These are phyloP conservation scores for Zostera marina DNA, from an alignment of 116 monocot genomes.

Conservation along the genomic window DNA sequence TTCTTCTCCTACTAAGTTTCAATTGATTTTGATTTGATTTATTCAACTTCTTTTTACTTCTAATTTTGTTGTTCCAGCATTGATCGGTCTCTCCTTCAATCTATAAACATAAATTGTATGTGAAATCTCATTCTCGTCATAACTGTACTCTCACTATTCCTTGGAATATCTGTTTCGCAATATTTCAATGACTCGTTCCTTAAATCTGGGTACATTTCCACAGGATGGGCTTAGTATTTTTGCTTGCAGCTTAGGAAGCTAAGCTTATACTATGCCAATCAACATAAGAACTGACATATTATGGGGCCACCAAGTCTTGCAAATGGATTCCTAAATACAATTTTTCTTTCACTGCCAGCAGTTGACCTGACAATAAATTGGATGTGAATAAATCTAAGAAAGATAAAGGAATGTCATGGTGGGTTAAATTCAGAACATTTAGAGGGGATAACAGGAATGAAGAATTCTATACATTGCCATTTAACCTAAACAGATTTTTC, in stretches of 20 bases:
- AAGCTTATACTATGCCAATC: neutral
- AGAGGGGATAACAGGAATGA: constrained; percentile 79
- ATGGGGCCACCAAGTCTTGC: constrained; percentile 9
- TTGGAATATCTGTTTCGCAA: constrained; percentile 83
- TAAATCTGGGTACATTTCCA: constrained; percentile 38
- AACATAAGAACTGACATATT: neutral
- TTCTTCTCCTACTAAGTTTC: neutral
- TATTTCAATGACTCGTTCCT: constrained; percentile 47
- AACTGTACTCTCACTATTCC: constrained; percentile 71
- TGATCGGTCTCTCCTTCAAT: constrained; percentile 80
- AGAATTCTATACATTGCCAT: constrained; percentile 68
- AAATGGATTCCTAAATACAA: constrained; percentile 68
- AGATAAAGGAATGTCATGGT: constrained; percentile 86
- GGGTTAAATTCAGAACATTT: constrained; percentile 77
- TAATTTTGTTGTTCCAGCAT: constrained; percentile 12
- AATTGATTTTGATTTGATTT: neutral
- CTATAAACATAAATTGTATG: constrained; percentile 85
- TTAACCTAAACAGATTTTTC: constrained; percentile 74
- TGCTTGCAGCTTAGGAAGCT: neutral
- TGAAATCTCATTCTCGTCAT: constrained; percentile 72
- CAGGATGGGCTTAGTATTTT: constrained; percentile 71
- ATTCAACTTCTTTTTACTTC: neutral
- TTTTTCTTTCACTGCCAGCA: constrained; percentile 65
- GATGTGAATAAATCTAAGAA: constrained; percentile 69
- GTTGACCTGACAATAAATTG: constrained; percentile 85